These are phyloP conservation scores for Nicotiana sylvestris DNA, from an alignment of 257 asterid species.

Conservation along the genomic window DNA sequence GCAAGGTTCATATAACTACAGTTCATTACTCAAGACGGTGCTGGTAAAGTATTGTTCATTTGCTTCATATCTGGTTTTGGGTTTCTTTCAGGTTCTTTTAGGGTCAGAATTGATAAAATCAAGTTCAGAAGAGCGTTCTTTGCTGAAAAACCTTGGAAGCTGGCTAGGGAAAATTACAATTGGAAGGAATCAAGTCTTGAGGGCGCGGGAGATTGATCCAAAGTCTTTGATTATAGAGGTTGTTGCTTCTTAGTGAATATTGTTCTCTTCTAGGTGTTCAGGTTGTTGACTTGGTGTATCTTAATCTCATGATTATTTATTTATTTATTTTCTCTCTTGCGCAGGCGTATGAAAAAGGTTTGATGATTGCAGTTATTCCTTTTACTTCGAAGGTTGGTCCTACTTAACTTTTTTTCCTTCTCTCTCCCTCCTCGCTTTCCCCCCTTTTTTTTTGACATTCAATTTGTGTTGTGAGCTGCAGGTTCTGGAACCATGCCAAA, in stretches of 20 bases:
- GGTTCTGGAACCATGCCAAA: conserved; percentile 90
- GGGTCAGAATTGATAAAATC: conserved; percentile 97
- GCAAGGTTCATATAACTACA: conserved; percentile 61
- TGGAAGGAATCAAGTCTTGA: conserved; percentile 86
- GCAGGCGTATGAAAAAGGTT: conserved; percentile 74
- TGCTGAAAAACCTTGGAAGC: conserved; percentile 93
- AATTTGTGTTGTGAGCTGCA: conserved; percentile 25
- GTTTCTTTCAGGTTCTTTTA: conserved; percentile 72
- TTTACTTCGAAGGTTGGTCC: conserved; percentile 80
- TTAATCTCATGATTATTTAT: not conserved
- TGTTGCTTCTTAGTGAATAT: not conserved
- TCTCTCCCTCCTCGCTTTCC: too few relatives aligned
- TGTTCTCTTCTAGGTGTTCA: conserved; percentile 3
- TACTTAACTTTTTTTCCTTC: not conserved
- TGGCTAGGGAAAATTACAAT: conserved; percentile 99
- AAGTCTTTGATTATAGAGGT: conserved; percentile 86
- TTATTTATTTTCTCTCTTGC: not conserved
- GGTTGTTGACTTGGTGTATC: not conserved
- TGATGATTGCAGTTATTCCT: conserved; percentile 98
- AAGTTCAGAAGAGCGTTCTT: conserved; percentile 90
- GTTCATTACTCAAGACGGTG: not conserved
- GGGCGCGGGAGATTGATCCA: conserved; percentile 93
- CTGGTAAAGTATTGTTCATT: not conserved
- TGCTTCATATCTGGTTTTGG: conserved; percentile 11
- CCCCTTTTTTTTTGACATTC: not conserved